These are phyloP conservation scores for Ophiostoma populinum DNA, from an alignment of 2,329 filamentous ascomycete species.

Conservation along the genomic window DNA sequence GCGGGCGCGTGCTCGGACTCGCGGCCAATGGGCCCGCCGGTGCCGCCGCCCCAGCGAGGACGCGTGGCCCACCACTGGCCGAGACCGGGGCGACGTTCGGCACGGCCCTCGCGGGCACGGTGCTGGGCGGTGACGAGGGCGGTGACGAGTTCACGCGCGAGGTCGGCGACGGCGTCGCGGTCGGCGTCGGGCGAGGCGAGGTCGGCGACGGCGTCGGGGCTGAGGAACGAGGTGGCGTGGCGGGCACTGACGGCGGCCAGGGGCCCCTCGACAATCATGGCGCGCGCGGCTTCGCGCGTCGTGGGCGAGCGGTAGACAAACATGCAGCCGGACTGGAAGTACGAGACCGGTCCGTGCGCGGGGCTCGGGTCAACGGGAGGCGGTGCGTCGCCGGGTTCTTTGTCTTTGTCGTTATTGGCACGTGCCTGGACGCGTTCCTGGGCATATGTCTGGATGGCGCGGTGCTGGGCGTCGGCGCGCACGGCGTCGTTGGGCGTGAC, in stretches of 20 bases:
- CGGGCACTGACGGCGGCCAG: constrained; percentile 42
- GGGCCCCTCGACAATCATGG: constrained; percentile 43
- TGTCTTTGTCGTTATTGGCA: no score
- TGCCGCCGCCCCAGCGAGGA: constrained; percentile 44
- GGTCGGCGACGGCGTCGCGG: constrained; percentile 40
- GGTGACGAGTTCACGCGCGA: constrained; percentile 42
- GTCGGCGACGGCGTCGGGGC: not conserved
- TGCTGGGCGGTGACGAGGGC: constrained; percentile 47
- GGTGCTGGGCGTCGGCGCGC: not conserved
- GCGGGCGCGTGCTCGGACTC: constrained; percentile 27
- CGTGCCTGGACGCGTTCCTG: no score
- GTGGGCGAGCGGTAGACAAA: constrained; percentile 43
- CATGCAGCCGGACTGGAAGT: constrained; percentile 39
- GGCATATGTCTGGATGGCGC: no score
- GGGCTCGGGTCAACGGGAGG: no score
- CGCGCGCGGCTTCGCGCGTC: constrained; percentile 41
- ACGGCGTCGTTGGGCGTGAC: not conserved
- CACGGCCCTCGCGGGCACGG: constrained; percentile 37
- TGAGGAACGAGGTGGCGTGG: constrained; percentile 31
- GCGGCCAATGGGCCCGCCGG: constrained; percentile 44
- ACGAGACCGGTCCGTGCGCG: no score
- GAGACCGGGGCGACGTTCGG: constrained; percentile 38
- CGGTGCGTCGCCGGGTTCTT: no score
- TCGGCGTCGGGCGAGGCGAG: constrained; percentile 10
- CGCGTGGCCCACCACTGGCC: constrained; percentile 44